Base-by-base conservation (phyloP, 371 early-diverging fungal species). In the Apophysomyces sp. region DNA sequence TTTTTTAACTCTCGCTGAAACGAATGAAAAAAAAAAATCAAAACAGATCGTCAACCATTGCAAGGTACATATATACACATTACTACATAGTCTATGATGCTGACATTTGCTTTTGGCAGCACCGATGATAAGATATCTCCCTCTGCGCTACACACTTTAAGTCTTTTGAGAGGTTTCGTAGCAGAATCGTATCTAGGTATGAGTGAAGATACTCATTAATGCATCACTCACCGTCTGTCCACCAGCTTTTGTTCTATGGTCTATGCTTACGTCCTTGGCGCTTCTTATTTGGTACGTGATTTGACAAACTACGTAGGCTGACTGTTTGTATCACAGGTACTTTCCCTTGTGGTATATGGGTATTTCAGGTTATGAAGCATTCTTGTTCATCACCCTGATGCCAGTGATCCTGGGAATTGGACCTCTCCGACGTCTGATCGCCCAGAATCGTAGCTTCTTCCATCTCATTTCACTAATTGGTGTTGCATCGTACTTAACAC, bases 271-370 rank as follows among this genome's bases (percentile, higher is more conserved):
- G 0, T 85, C 91, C 21, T 72, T 92, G 41, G 85, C 90, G 0
- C 66, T 90, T 24, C 77, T 87, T 55, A 87, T 92, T 53, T 93
- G 93, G 93, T 92, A 90, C 13, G 39, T 28, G 26, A 13, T n/a
- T n/a, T n/a, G n/a, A 54, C 27, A 3, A 16, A 13, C 26, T 9
- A 11, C 12, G 30, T 15, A 16, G 28, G 52, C 4, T 60, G 9
- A 53, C 15, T 53, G 27, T 34, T 28, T 30, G 13, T 54, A 18
- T n/a, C 32, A 15, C 57, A 76, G 76, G 76, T 81, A 81, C 66
- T 93, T 93, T 66, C 93, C 93, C 16, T 72, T 93, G 52, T 93
- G 91, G 90, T 83, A 90, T 72, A 92, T 93, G 92, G 93, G 93
- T 11, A 81, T 92, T 60, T 90, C 91, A 13, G 93, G 93, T 21